A percentile compares a stretch with the other conserved stretches of the same genome.
These are phyloP conservation scores for Eucalyptus curtisii DNA, from an alignment of 345 rosid genomes.

Conservation along the genomic window DNA sequence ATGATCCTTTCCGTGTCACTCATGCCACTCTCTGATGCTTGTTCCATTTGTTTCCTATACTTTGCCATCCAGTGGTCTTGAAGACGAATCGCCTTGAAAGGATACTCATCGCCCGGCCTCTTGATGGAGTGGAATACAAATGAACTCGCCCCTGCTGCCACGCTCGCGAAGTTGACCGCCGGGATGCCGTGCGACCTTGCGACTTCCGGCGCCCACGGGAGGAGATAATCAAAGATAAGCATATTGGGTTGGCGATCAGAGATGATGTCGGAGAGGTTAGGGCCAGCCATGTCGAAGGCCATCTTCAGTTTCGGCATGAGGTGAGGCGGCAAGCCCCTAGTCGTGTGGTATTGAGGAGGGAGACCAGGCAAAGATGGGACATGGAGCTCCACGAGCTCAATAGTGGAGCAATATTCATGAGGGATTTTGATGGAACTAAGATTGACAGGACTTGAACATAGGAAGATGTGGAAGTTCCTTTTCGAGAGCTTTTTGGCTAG, in stretches of 20 bases:
- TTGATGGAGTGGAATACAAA: background rate
- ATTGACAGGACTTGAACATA: constrained; percentile 21
- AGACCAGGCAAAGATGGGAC: constrained; percentile 20
- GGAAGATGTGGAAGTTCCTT: constrained; percentile 9
- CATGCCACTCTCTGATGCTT: background rate
- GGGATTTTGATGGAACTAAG: constrained; percentile 1
- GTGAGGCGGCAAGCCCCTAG: constrained; percentile 21
- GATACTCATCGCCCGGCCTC: background rate
- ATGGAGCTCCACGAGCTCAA: constrained; percentile 18
- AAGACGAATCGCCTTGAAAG: background rate
- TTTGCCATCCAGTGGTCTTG: background rate
- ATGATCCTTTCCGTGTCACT: background rate
- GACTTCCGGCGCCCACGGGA: constrained; percentile 18
- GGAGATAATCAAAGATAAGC: constrained; percentile 14
- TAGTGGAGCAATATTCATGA: background rate
- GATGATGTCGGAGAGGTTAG: constrained; percentile 2
- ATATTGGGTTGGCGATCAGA: constrained; percentile 4
- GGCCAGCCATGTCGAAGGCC: constrained; percentile 13
- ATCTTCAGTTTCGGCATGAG: constrained; percentile 13
- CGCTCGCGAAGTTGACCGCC: background rate
- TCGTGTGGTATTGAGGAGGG: constrained; percentile 33
- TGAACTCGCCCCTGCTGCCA: background rate
- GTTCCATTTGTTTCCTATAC: background rate
- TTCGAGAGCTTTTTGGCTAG: constrained; percentile 17
- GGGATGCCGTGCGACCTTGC: constrained; percentile 11